Evolutionary conservation across 2,329 filamentous ascomycete species (phyloP), one percentile per base, ranked within the genome.

Genomic region (Phialocephala sp.): DNA sequence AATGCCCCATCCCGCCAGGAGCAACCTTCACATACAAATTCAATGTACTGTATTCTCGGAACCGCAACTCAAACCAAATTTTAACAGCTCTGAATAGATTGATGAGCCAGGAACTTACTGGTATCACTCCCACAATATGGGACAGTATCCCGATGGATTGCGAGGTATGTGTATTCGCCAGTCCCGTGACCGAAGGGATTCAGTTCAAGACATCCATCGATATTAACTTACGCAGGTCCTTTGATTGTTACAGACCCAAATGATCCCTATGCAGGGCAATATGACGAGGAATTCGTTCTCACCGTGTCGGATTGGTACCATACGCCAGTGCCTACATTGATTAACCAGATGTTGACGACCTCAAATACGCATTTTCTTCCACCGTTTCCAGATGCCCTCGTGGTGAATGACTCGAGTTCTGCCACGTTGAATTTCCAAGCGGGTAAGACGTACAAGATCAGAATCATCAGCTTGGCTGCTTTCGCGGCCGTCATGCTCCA

Each of bases 91-190:
- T 24, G 39, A 59, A 45, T 35, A 69, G 68, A 43, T 65, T 11
- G 60, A 66, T 57, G 37, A 24, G 35, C 58, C 67, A 18, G 69
- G 84, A 50, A 82, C 82, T 15, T 85, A 83, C 71, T 86, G 83
- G 83, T 85, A 89, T 69, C 89, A 91, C 76, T 88, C 86, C 0
- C 89, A 91, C 74, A 81, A 84, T 63, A 83, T 41, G 14, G 66
- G 62, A 4, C 63, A 65, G 22, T 68, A 68, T 45, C 62, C 60
- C 43, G 65, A 67, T 36, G 65, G 65, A 12, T 58, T 67, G 43
- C 47, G 65, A 67, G 66, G 66, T 62, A 41, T 27, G 45, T 62
- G 35, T 32, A 24, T 35, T 12, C 11, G 4, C 35, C 35, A 8
- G 39, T 37, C 35, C 20, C 36, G 36, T 41, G 32, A 36, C 55